Evolutionary conservation across 1,139 yeast species (phyloP), one percentile per base, ranked within the genome.

Genomic region (Pichia sorboxylosa): DNA sequence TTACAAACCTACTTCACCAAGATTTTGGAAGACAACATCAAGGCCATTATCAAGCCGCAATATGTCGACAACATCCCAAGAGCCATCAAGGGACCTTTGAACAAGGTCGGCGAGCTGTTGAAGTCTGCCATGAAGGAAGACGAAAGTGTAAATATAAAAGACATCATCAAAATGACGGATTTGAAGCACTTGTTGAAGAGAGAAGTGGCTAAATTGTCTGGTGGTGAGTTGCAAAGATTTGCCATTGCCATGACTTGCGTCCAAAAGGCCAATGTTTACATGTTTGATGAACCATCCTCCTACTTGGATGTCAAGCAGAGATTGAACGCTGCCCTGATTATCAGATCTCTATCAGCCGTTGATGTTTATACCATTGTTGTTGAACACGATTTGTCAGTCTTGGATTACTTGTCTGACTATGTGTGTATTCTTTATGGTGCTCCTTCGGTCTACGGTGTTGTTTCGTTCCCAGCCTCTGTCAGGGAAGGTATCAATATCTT

Each of bases 241-340:
- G 97, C 98, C 30, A 79, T 90, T 56, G 98, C 92, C 49, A 78
- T 90, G 84, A 82, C 97, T 14, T 84, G 95, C 66, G 87, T 87
- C 30, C 97, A 90, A 62, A 67, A 66, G 24, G 97, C 97, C 37
- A 83, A 85, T 50, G 97, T 90, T 30, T 90, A 90, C 63, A 90
- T 90, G 98, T 90, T 90, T 59, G 98, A 90, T 64, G 98, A 90
- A 65, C 98, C 98, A 32, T 87, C 97, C 18, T 90, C 98, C 11
- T 90, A 90, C 62, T 66, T 90, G 59, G 98, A 90, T 70, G 97
- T 90, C 45, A 90, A 90, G 63, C 98, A 90, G 64, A 90, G 98
- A 74, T 73, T 90, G 58, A 82, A 92, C 54, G 98, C 98, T 36
- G 98, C 98, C 38, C 78, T 76, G 59, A 76, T 84, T 53, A 90